These are phyloP conservation scores for Clarireedia monteithiana DNA, from an alignment of 2,329 filamentous ascomycete species.

Conservation along the genomic window DNA sequence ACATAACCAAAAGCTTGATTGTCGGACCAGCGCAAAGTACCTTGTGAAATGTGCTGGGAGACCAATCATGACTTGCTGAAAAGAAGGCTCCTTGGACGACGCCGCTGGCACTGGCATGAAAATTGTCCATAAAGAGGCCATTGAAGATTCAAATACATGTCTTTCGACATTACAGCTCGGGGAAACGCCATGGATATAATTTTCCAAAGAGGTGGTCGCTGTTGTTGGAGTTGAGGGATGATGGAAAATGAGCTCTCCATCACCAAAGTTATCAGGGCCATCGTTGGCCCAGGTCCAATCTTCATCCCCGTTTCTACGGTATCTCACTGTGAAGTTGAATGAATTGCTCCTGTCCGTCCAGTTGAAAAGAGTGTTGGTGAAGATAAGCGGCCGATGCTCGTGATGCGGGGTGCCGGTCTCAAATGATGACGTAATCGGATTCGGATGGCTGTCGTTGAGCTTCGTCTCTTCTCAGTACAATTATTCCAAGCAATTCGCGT, in stretches of 20 bases:
- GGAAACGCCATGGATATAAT: background rate
- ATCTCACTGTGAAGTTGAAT: background rate
- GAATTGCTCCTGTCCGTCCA: background rate
- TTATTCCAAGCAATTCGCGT: too few relatives aligned
- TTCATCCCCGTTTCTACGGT: background rate
- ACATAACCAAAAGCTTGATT: background rate
- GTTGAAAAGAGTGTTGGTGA: background rate
- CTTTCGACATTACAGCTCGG: background rate
- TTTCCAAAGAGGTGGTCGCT: background rate
- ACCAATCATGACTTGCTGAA: background rate
- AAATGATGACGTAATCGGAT: background rate
- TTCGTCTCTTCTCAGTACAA: background rate
- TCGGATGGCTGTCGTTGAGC: background rate
- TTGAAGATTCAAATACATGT: background rate
- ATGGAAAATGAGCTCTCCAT: slow-evolving; percentile 2
- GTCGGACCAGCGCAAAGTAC: slow-evolving; percentile 3
- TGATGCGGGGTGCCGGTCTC: too few relatives aligned
- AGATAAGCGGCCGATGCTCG: background rate
- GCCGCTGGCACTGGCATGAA: background rate
- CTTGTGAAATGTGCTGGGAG: background rate
- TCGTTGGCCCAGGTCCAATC: slow-evolving; percentile 1
- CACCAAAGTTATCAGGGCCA: background rate
- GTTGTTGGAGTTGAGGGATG: too few relatives aligned
- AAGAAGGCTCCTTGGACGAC: background rate
- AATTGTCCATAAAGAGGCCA: background rate